These are phyloP conservation scores for Podosphaera xanthii DNA, from an alignment of 2,329 filamentous ascomycete species.

Conservation along the genomic window DNA sequence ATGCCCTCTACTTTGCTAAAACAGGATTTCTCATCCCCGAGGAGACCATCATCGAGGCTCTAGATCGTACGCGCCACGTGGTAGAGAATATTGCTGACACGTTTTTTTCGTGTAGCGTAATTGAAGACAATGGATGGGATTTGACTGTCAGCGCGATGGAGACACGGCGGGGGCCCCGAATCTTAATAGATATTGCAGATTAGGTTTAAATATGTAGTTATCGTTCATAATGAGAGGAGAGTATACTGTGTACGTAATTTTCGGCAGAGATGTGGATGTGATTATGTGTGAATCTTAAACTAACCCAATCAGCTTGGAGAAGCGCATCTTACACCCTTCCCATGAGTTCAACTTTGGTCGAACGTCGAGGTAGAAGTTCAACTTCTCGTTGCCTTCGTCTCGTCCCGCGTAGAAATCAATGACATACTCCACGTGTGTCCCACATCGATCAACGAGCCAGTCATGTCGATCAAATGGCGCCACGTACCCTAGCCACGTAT, in stretches of 20 bases:
- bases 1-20: constrained; percentile 22
- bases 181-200: constrained; percentile 6
- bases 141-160: constrained; percentile 39
- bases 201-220: not conserved
- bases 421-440: constrained; percentile 68
- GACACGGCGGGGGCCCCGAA: constrained; percentile 29
- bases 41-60: constrained; percentile 1
- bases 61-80: not conserved
- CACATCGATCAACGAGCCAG: constrained; percentile 89
- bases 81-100: not conserved
- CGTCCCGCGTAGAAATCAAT: constrained; percentile 91
- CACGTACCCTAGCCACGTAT: constrained; percentile 69
- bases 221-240: too few relatives aligned
- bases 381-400: constrained; percentile 20
- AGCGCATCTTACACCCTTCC: constrained; percentile 46
- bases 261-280: not conserved
- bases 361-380: constrained; percentile 45
- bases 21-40: not conserved
- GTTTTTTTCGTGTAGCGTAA: constrained; percentile 9
- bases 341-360: constrained; percentile 44
- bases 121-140: constrained; percentile 38
- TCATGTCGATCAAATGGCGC: constrained; percentile 89
- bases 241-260: too few relatives aligned
- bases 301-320: constrained; percentile 26
- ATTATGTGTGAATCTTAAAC: constrained; percentile 6